Conservation (phyloP, 108 stramenopile genomes). For the Asterionellopsis glacialis region DNA sequence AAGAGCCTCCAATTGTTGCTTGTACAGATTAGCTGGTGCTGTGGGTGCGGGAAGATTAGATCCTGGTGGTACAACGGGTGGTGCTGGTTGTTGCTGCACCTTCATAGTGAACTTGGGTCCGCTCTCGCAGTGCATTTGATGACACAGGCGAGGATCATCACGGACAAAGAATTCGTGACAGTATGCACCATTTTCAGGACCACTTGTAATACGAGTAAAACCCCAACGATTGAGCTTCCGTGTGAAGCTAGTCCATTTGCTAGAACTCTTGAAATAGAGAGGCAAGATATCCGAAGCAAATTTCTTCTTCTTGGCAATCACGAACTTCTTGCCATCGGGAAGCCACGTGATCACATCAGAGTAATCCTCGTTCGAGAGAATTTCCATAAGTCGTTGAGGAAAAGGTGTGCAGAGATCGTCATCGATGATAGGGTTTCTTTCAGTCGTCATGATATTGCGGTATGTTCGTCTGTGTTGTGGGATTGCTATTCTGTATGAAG, state of each 20-base stretch:
- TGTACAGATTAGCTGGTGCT: no score
- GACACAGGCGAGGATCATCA: slow-evolving; percentile 10
- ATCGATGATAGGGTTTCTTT: no score
- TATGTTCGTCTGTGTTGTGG: no score
- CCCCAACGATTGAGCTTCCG: slow-evolving; percentile 54
- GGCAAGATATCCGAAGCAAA: slow-evolving; percentile 40
- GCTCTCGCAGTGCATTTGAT: slow-evolving; percentile 1
- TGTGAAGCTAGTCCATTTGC: slow-evolving; percentile 45
- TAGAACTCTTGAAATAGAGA: slow-evolving; percentile 49
- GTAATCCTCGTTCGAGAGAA: slow-evolving; percentile 22
- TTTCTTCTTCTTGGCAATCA: slow-evolving; percentile 30
- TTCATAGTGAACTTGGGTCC: no score
- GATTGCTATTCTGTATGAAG: no score
- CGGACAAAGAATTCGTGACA: slow-evolving; percentile 48
- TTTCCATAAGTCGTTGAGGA: slow-evolving; percentile 9
- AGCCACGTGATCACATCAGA: slow-evolving; percentile 32
- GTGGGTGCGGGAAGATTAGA: no score
- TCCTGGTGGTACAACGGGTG: no score
- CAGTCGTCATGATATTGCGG: no score
- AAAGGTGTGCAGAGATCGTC: slow-evolving; percentile 25
- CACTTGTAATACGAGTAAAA: slow-evolving; percentile 33
- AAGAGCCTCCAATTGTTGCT: no score
- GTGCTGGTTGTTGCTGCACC: no score
- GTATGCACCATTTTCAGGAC: slow-evolving; percentile 57
- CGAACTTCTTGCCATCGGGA: slow-evolving; percentile 43